Conservation (phyloP, 495 filamentous ascomycete genomes). For the Pyrenula aspistea region DNA sequence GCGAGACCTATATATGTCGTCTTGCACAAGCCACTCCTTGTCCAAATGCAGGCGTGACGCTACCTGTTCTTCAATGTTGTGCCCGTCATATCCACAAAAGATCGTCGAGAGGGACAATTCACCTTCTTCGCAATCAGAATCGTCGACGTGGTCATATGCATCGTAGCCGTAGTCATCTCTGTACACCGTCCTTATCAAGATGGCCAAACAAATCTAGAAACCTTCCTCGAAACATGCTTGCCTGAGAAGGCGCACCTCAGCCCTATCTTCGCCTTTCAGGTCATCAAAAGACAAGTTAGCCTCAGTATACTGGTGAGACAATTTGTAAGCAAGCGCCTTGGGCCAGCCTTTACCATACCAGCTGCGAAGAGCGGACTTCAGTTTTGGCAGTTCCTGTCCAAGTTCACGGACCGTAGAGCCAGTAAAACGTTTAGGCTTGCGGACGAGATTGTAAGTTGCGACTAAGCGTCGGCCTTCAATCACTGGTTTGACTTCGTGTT, state of each 20-base stretch:
- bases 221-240: conserved; percentile 17
- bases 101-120: neutral
- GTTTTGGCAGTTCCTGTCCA: neutral
- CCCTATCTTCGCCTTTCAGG: conserved; percentile 29
- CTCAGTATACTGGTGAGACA: conserved; percentile 38
- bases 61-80: neutral
- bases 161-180: conserved; percentile 7
- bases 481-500: conserved; percentile 38
- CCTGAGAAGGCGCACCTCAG: conserved; percentile 13
- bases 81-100: neutral
- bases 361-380: neutral
- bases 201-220: conserved; percentile 23
- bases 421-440: conserved; percentile 3
- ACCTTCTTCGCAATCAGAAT: neutral
- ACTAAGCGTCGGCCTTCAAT: conserved; percentile 36
- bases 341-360: neutral
- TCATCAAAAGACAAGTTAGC: conserved; percentile 19
- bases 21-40: neutral
- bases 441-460: conserved; percentile 42
- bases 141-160: neutral
- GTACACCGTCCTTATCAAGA: conserved; percentile 15
- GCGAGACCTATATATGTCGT: neutral
- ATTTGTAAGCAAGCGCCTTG: conserved; percentile 18
- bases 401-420: neutral
- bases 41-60: neutral